A percentile compares a stretch with the other conserved stretches of the same genome.
These are phyloP conservation scores for Lachnellula cervina DNA, from an alignment of 2,329 filamentous ascomycete species.

Conservation along the genomic window DNA sequence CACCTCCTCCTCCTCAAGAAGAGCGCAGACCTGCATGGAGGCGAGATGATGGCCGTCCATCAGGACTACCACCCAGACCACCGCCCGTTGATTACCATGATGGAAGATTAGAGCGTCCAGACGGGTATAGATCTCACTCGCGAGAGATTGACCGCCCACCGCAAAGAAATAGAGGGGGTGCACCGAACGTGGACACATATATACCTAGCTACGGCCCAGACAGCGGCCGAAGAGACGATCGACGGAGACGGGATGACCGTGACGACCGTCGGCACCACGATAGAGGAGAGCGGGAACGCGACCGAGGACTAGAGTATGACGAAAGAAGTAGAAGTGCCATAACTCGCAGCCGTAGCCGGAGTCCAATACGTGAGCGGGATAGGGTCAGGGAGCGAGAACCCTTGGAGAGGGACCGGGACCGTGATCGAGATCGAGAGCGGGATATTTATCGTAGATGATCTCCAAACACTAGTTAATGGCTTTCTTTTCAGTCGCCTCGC, in stretches of 20 bases:
- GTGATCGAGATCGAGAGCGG: slow-evolving; percentile 1
- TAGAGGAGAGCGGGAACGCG: slow-evolving; percentile 33
- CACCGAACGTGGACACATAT: slow-evolving; percentile 42
- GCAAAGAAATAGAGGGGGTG: slow-evolving; percentile 22
- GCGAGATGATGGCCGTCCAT: slow-evolving; percentile 25
- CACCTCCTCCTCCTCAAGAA: slow-evolving; percentile 22
- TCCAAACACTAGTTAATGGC: background rate
- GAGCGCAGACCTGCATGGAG: slow-evolving; percentile 32
- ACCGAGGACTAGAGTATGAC: slow-evolving; percentile 31
- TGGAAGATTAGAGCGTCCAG: slow-evolving; percentile 32
- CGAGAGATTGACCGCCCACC: slow-evolving; percentile 31
- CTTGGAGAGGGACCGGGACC: slow-evolving; percentile 10
- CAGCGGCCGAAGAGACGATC: slow-evolving; percentile 33
- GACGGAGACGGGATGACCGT: slow-evolving; percentile 26
- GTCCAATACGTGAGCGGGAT: slow-evolving; percentile 35
- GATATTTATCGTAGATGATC: slow-evolving; percentile 22
- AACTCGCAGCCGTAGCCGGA: slow-evolving; percentile 44
- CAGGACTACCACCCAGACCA: slow-evolving; percentile 28
- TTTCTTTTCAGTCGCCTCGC: too few relatives aligned
- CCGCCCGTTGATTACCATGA: slow-evolving; percentile 28
- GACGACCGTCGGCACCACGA: slow-evolving; percentile 33
- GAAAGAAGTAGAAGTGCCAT: slow-evolving; percentile 28
- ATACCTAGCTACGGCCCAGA: slow-evolving; percentile 44
- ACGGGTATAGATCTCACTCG: slow-evolving; percentile 38
- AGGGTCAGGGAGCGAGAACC: slow-evolving; percentile 36